These are phyloP conservation scores for Trichophyton benhamiae DNA, from an alignment of 2,329 filamentous ascomycete genomes.

Conservation along the genomic window DNA sequence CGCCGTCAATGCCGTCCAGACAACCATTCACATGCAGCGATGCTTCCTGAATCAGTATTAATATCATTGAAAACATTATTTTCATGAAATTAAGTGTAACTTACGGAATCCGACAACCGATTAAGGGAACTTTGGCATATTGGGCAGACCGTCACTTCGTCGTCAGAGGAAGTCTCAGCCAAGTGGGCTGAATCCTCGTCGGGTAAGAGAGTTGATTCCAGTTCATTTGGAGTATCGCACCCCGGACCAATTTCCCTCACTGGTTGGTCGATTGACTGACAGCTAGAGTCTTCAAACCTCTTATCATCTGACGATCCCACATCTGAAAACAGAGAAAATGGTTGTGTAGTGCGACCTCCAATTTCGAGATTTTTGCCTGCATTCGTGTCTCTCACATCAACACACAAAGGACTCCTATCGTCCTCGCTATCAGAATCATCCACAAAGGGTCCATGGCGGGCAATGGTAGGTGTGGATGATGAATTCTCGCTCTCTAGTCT, in stretches of 20 bases:
- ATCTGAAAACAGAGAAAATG: too few species aligned
- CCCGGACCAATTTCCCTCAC: slow-evolving; percentile 37
- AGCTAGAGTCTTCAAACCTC: neutral
- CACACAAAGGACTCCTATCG: slow-evolving; percentile 13
- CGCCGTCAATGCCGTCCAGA: slow-evolving; percentile 79
- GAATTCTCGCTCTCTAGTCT: too few species aligned
- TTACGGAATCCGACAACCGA: slow-evolving; percentile 40
- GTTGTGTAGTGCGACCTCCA: too few species aligned
- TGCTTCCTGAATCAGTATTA: slow-evolving; percentile 46
- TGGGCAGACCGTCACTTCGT: slow-evolving; percentile 48
- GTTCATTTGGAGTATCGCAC: neutral
- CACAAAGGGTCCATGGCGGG: slow-evolving; percentile 28
- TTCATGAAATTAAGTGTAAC: slow-evolving; percentile 11
- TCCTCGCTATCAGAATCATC: slow-evolving; percentile 45
- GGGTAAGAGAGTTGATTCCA: neutral
- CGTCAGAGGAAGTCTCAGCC: neutral
- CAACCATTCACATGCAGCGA: slow-evolving; percentile 85
- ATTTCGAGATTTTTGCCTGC: neutral
- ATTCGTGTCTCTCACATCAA: neutral
- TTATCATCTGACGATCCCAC: neutral
- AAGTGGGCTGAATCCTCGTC: neutral
- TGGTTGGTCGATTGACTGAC: slow-evolving; percentile 7
- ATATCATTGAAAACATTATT: neutral
- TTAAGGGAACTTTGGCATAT: slow-evolving; percentile 58
- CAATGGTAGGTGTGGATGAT: neutral